A percentile compares a stretch with the other conserved stretches of the same genome.
Conservation (phyloP, 805 yeast species). For the Kazachstania psychrophila region DNA sequence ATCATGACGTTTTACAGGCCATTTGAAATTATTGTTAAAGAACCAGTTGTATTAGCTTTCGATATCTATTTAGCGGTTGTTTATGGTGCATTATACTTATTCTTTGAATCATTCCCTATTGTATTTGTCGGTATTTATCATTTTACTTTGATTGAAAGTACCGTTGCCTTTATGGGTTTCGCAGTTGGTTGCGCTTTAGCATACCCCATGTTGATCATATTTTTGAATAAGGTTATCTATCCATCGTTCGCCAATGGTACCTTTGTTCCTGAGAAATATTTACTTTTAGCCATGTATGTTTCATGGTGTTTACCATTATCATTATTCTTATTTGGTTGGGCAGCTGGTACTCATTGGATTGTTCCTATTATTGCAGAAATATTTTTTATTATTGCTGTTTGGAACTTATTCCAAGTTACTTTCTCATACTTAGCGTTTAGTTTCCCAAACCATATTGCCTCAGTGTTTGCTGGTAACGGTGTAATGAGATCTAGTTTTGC, state of each 20-base stretch:
- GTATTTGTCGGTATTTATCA: slow-evolving; percentile 56
- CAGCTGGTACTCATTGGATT: slow-evolving; percentile 41
- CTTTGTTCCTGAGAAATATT: slow-evolving; percentile 34
- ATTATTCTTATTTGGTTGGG: slow-evolving; percentile 42
- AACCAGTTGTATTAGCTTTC: slow-evolving; percentile 63
- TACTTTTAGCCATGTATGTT: slow-evolving; percentile 34
- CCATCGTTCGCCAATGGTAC: slow-evolving; percentile 19
- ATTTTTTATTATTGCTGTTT: slow-evolving; percentile 33
- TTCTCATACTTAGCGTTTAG: slow-evolving; percentile 41
- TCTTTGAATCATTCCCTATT: slow-evolving; percentile 68
- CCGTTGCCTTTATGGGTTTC: slow-evolving; percentile 44
- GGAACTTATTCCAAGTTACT: slow-evolving; percentile 41
- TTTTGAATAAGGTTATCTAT: slow-evolving; percentile 20
- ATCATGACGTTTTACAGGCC: slow-evolving; percentile 53
- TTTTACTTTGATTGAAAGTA: slow-evolving; percentile 32
- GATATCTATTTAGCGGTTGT: slow-evolving; percentile 69
- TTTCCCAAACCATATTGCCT: slow-evolving; percentile 42
- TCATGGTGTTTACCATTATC: slow-evolving; percentile 35
- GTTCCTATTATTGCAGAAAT: slow-evolving; percentile 38
- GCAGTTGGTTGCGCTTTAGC: slow-evolving; percentile 28
- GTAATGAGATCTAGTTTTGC: slow-evolving; percentile 43
- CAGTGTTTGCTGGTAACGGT: slow-evolving; percentile 49
- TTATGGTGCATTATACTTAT: slow-evolving; percentile 68
- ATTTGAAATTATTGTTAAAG: slow-evolving; percentile 48
- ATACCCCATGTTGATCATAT: slow-evolving; percentile 19